Evolutionary conservation across 1,284 basidiomycete genomes (phyloP), one percentile per base, ranked within the genome.

Genomic region (Mrakiaceae sp.): DNA sequence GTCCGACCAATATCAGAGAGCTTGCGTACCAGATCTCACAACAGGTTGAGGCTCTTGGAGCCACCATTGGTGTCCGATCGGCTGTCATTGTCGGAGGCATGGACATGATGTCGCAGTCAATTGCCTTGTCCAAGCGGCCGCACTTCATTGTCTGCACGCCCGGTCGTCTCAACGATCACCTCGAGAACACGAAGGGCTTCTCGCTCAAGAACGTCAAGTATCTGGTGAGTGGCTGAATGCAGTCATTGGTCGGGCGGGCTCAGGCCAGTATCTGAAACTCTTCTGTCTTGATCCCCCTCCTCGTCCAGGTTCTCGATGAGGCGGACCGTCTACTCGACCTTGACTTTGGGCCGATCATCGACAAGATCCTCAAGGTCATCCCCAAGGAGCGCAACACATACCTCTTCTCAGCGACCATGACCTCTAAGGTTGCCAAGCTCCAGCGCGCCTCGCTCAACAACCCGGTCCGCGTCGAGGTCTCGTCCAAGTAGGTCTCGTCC

Each of bases 401-500:
- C 75, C 82, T 99, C 1, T 99, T 96, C 80, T 96, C 93, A 12
- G 96, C 96, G 0, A 99, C 96, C n/a, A 98, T 99, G 94, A 97
- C 95, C 2, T 96, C 92, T 39, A 98, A 98, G 77, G 93, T 99
- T 9, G 93, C 91, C 40, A 98, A 98, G 76, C 81, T 99, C 7
- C 95, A 98, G 75, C 81, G 96, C 64, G 95, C 96, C n/a, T 92
- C 89, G 80, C 80, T 98, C 71, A 84, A 85, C 62, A 96, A 96
- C 74, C 96, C 96, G 6, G 85, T 97, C n/a, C 83, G 90, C 69
- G 86, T 98, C 6, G 93, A 98, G 77, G 92, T 96, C 2, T 90
- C 86, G 50, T 84, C 88, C 71, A 98, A 97, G 89, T 92, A 73
- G 70, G 86, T 76, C 10, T 46, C 52, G 7, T 43, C 12, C 47